Conservation (phyloP, 495 filamentous ascomycete genomes). For the Talaromyces proteolyticus region DNA sequence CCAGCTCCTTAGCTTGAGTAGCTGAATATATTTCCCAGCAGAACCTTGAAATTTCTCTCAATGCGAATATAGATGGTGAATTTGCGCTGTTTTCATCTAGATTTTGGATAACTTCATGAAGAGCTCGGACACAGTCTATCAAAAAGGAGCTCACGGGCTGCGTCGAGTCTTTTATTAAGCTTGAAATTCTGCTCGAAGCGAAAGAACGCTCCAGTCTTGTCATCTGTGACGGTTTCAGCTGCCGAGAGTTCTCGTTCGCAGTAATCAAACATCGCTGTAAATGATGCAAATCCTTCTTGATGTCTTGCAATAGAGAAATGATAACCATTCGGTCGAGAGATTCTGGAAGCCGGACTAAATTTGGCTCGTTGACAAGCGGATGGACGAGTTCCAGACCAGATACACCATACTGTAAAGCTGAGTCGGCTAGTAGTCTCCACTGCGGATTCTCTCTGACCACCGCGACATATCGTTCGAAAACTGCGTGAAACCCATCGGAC, state of each 20-base stretch:
- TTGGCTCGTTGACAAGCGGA: constrained; percentile 37
- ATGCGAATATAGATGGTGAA: constrained; percentile 19
- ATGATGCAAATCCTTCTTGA: constrained; percentile 31
- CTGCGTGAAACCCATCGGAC: not conserved
- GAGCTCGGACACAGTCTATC: constrained; percentile 32
- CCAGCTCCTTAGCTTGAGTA: constrained; percentile 34
- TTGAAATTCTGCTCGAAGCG: constrained; percentile 48
- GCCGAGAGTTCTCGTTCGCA: constrained; percentile 29
- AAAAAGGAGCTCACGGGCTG: constrained; percentile 42
- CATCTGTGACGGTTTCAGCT: constrained; percentile 54
- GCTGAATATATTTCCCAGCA: constrained; percentile 53
- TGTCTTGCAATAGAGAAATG: constrained; percentile 33
- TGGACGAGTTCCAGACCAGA: constrained; percentile 33
- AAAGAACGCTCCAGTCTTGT: constrained; percentile 65
- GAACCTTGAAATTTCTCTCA: constrained; percentile 45
- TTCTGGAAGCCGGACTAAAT: constrained; percentile 15
- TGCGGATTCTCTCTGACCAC: constrained; percentile 32
- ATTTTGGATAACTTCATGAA: constrained; percentile 33
- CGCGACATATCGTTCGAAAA: constrained; percentile 24
- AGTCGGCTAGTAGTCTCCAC: constrained; percentile 25
- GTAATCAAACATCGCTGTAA: constrained; percentile 26
- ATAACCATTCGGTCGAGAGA: constrained; percentile 19
- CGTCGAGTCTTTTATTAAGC: constrained; percentile 62
- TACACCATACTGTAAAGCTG: constrained; percentile 13
- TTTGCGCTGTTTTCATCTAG: no score